Evolutionary conservation across 1,284 basidiomycete genomes (phyloP).

Genomic region (Puccinia hordei): DNA sequence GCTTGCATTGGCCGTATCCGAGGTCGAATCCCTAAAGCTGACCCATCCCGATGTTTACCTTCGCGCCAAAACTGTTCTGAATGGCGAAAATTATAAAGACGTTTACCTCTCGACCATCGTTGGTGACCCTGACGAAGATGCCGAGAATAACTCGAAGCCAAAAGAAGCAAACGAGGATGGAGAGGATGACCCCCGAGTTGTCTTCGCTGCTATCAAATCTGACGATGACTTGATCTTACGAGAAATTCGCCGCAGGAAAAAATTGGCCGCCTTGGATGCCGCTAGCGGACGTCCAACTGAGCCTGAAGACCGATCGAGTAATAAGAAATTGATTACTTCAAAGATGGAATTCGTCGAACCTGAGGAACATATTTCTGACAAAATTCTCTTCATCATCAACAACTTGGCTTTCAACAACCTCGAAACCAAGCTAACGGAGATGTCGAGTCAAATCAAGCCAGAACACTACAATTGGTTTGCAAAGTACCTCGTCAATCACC

Average conservation of each 20-base stretch:
- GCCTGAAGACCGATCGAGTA: slow-evolving; percentile 58
- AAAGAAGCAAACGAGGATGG: slow-evolving; percentile 19
- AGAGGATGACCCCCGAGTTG: slow-evolving; percentile 16
- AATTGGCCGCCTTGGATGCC: background rate
- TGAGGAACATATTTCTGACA: slow-evolving; percentile 84
- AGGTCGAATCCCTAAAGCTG: slow-evolving; percentile 83
- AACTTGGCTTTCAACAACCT: slow-evolving; percentile 94
- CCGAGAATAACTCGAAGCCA: slow-evolving; percentile 3
- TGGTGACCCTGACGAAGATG: slow-evolving; percentile 22
- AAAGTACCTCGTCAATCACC: slow-evolving; percentile 92
- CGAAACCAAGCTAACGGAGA: slow-evolving; percentile 79
- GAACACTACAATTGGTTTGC: slow-evolving; percentile 92
- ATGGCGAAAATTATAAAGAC: slow-evolving; percentile 37
- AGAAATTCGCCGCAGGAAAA: slow-evolving; percentile 43
- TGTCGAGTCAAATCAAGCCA: slow-evolving; percentile 77
- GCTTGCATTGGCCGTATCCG: slow-evolving; percentile 82
- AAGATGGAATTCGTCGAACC: slow-evolving; percentile 69
- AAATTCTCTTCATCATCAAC: slow-evolving; percentile 96
- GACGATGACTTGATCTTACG: slow-evolving; percentile 43
- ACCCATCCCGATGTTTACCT: slow-evolving; percentile 81
- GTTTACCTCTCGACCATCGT: slow-evolving; percentile 37
- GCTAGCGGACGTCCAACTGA: slow-evolving; percentile 11
- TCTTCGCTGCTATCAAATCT: slow-evolving; percentile 38
- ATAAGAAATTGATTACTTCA: slow-evolving; percentile 60
- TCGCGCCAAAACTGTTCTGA: slow-evolving; percentile 69